phyloP scores from a whole-genome alignment of 2,329 filamentous ascomycete genomes.

The Zymoseptoria passerinii region DNA sequence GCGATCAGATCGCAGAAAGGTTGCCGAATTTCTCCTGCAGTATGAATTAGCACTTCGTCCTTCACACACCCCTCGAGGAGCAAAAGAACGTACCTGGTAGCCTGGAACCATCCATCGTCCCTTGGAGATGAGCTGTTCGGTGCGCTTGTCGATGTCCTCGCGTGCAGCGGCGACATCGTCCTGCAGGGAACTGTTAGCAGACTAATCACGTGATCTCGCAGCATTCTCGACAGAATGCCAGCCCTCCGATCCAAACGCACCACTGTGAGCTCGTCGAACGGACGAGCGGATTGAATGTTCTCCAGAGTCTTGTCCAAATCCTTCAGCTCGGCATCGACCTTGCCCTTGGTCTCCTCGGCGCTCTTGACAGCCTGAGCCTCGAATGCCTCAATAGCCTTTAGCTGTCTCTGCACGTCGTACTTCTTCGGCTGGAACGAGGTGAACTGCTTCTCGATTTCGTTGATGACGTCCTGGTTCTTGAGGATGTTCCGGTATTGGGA shows the following conservation, averaged over 20 bases:
- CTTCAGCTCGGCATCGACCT: slow-evolving; percentile 89
- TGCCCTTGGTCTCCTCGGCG: slow-evolving; percentile 91
- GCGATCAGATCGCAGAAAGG: slow-evolving; percentile 78
- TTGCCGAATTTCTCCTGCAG: slow-evolving; percentile 96
- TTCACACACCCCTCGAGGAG: neutral
- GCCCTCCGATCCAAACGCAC: slow-evolving; percentile 52
- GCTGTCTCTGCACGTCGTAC: slow-evolving; percentile 86
- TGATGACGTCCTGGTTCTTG: slow-evolving; percentile 91
- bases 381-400: slow-evolving; percentile 97
- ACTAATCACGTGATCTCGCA: slow-evolving; percentile 19
- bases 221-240: neutral
- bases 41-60: slow-evolving; percentile 1
- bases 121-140: slow-evolving; percentile 87
- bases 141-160: slow-evolving; percentile 97
- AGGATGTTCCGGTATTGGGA: slow-evolving; percentile 80
- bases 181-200: slow-evolving; percentile 40
- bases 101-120: slow-evolving; percentile 96
- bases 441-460: slow-evolving; percentile 97
- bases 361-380: slow-evolving; percentile 96
- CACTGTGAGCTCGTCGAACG: slow-evolving; percentile 95
- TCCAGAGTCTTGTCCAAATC: slow-evolving; percentile 88
- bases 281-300: slow-evolving; percentile 93
- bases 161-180: slow-evolving; percentile 91
- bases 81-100: slow-evolving; percentile 72
- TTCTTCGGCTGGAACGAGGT: slow-evolving; percentile 80